Evolutionary conservation across 257 asterid genomes (phyloP).

Genomic region (Solanum dulcamara): DNA sequence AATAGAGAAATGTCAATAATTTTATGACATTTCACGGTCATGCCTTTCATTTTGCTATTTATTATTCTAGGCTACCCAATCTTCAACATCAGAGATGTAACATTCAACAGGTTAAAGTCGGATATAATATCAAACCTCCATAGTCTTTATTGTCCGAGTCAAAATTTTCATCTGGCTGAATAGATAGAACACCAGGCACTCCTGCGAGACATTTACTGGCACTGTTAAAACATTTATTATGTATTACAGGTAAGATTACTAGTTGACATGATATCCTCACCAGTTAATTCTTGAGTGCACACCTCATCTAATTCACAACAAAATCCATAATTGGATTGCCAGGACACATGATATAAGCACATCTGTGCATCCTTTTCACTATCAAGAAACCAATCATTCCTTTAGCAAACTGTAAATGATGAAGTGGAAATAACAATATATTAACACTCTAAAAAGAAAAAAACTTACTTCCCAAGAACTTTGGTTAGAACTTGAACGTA

Average conservation of each 20-base stretch:
- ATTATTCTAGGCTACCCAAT: background rate
- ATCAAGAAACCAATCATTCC: constrained; percentile 11
- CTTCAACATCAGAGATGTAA: background rate
- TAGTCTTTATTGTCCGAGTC: constrained; percentile 59
- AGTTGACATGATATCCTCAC: constrained; percentile 22
- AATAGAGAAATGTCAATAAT: background rate
- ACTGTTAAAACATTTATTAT: background rate
- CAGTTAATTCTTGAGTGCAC: constrained; percentile 69
- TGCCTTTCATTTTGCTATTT: background rate
- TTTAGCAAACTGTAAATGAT: background rate
- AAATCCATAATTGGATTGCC: constrained; percentile 71
- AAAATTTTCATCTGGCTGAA: constrained; percentile 51
- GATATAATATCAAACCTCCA: constrained; percentile 40
- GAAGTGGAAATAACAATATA: background rate
- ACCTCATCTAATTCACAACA: constrained; percentile 78
- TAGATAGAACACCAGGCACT: constrained; percentile 64
- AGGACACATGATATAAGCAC: constrained; percentile 80
- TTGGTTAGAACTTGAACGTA: constrained; percentile 55
- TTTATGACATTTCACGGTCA: background rate
- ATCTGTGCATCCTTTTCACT: constrained; percentile 88
- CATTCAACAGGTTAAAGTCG: background rate
- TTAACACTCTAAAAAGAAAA: background rate
- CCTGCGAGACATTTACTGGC: constrained; percentile 25
- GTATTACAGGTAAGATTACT: background rate
- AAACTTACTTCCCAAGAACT: constrained; percentile 76